These are phyloP conservation scores for Platanthera guangdongensis DNA, from an alignment of 106 monocot species.

Conservation along the genomic window DNA sequence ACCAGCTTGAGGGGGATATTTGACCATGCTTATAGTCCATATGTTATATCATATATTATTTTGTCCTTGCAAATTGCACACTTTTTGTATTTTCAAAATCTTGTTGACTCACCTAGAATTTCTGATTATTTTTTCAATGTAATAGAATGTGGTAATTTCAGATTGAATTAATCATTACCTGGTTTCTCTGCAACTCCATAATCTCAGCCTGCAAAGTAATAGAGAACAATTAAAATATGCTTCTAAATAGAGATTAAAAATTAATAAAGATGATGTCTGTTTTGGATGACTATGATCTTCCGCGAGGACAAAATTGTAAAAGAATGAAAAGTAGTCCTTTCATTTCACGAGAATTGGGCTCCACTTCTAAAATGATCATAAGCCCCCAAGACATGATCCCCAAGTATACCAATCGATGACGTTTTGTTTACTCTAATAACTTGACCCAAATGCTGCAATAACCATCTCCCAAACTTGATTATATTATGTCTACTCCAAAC, in stretches of 20 bases:
- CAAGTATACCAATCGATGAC: background rate
- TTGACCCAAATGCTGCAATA: background rate
- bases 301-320: background rate
- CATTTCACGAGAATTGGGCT: background rate
- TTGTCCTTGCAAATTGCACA: no score
- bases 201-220: constrained; percentile 40
- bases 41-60: no score
- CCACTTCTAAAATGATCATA: background rate
- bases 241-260: background rate
- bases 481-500: background rate
- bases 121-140: no score
- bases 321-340: background rate
- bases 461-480: background rate
- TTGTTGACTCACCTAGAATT: no score
- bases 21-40: no score
- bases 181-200: constrained; percentile 46
- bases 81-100: no score
- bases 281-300: background rate
- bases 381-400: background rate
- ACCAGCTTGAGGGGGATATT: no score
- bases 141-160: no score
- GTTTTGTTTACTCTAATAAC: background rate
- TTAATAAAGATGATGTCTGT: background rate
- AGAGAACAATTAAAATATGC: background rate
- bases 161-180: constrained; percentile 25